Base-by-base conservation (phyloP, 495 filamentous ascomycete genomes). In the Zalerion maritima region DNA sequence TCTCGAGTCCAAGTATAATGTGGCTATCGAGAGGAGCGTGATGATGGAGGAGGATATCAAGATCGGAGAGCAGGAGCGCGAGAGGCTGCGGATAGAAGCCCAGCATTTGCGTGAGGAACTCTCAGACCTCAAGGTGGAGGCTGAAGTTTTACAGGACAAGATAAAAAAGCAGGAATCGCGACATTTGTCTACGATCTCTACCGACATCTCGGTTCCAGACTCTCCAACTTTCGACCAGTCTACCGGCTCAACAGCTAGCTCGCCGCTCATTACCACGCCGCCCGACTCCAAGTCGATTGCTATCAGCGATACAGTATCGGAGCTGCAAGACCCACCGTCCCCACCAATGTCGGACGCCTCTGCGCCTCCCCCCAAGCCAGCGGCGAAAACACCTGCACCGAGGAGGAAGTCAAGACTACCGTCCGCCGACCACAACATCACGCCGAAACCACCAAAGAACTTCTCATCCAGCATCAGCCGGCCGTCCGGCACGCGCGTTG, bases 21-120 rank as follows among this genome's bases (percentile, higher is more conserved):
- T 87, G 11, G 73, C 85, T 3, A 91, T 96, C 38, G 89, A 97
- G 55, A 64, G 89, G 31, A 71, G 63, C 10, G 89, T 97, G 18
- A 74, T 97, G 69, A 64, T 93, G 52, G 89, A 97, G 47, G 85
- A 93, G 50, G 89, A 97, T 50, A 76, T 96, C 41, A 81, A 78
- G 47, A 60, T 65, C 18, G 84, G 84, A 6, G 89, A 97, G 46
- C 76, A 86, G 47, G 89, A 97, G 52, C 68, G 89, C 38, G 87
- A 97, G 50, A 42, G 52, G 12, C 58, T 97, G 21, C 71, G 89
- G 29, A 94, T 96, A 40, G 83, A 93, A 36, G 69, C 75, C 3
- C 89, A 97, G 46, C 61, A 87, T 27, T 55, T 96, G 28, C 71
- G 81, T 11, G 84, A 94, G 43, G 89, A 97, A 43, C 61, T 94